Evolutionary conservation across 352 stramenopile species (phyloP).

Genomic region (Pythium graminicola): DNA sequence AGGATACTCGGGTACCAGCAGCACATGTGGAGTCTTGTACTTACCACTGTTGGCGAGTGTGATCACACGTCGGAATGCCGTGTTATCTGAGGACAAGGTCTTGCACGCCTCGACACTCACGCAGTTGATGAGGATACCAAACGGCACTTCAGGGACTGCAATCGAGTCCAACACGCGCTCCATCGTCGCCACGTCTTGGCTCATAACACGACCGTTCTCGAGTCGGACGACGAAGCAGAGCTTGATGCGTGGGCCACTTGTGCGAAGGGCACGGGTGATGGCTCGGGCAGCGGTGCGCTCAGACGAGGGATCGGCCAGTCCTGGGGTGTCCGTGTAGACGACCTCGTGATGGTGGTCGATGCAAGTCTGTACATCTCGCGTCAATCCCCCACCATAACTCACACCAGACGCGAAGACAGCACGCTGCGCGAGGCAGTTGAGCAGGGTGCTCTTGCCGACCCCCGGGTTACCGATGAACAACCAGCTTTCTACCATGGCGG

Average conservation of each 20-base stretch:
- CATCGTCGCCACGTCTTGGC: conserved; percentile 12
- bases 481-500: conserved; percentile 6
- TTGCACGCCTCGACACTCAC: neutral
- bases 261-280: conserved; percentile 9
- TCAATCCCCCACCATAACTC: conserved; percentile 10
- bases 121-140: conserved; percentile 13
- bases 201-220: neutral
- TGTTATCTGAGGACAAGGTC: neutral
- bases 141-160: conserved; percentile 3
- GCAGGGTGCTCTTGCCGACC: conserved; percentile 14
- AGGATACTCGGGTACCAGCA: neutral
- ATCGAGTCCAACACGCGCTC: conserved; percentile 17
- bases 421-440: conserved; percentile 12
- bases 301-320: neutral
- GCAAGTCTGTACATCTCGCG: neutral
- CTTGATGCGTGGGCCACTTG: neutral
- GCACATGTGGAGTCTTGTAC: conserved; percentile 1
- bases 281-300: neutral
- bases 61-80: neutral
- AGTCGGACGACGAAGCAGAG: conserved; percentile 15
- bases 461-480: conserved; percentile 10
- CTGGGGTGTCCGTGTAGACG: conserved; percentile 13
- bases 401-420: conserved; percentile 4
- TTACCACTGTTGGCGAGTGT: conserved; percentile 16
- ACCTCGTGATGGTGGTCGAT: neutral